A percentile compares a stretch with the other conserved stretches of the same genome.
These are phyloP conservation scores for Glonium stellatum DNA, from an alignment of 495 filamentous ascomycete genomes.

Conservation along the genomic window DNA sequence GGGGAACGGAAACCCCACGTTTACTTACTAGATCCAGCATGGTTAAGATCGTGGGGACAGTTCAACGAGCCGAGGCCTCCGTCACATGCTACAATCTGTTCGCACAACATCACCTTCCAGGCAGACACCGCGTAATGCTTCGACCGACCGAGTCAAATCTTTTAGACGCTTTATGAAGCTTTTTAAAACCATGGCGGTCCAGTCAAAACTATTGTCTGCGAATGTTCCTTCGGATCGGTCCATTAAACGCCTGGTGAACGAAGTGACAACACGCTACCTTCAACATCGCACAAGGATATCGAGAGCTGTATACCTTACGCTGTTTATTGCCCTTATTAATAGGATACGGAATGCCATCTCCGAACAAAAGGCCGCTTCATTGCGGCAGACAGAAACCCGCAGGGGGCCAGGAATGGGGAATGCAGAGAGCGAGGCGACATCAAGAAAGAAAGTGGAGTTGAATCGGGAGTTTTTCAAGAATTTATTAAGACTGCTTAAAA, in stretches of 20 bases:
- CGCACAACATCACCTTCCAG: not conserved
- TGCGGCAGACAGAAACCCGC: constrained; percentile 58
- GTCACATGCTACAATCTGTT: not conserved
- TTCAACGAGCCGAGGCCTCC: not conserved
- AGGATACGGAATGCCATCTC: constrained; percentile 85
- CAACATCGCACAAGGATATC: constrained; percentile 83
- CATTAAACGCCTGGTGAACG: constrained; percentile 64
- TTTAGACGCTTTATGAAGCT: not conserved
- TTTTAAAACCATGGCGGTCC: constrained; percentile 56
- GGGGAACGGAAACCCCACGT: no score
- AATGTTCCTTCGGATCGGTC: constrained; percentile 55
- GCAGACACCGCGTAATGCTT: not conserved
- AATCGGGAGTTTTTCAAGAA: constrained; percentile 94
- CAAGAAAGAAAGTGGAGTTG: constrained; percentile 80
- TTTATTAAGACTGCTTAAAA: constrained; percentile 68
- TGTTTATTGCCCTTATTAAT: constrained; percentile 80
- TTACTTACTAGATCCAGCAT: constrained; percentile 6
- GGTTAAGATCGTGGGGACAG: no score
- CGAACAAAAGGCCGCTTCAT: constrained; percentile 84
- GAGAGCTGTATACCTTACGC: constrained; percentile 82
- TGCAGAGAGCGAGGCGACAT: constrained; percentile 38
- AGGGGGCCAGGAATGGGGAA: constrained; percentile 50
- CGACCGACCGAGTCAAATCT: not conserved
- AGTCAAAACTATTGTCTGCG: constrained; percentile 65
- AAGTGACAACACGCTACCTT: constrained; percentile 70